Evolutionary conservation across 495 filamentous ascomycete genomes (phyloP).

Genomic region (Bathelium albidoporum): DNA sequence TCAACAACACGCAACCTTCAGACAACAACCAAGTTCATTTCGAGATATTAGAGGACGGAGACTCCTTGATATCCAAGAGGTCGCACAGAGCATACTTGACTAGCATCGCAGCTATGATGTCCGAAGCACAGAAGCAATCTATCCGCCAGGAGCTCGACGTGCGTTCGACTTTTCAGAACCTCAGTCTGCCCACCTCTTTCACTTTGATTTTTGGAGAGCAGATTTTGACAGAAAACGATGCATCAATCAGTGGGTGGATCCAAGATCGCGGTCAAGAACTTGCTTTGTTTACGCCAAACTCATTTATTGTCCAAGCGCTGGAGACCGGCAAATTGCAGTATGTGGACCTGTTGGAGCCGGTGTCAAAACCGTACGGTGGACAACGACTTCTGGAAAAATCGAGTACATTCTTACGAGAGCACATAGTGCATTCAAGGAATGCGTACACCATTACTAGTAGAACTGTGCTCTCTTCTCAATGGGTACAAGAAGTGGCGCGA

Average conservation of each 20-base stretch:
- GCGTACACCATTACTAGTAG: neutral
- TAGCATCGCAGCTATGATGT: neutral
- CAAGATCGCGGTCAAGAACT: neutral
- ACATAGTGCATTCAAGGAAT: neutral
- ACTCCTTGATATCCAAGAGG: neutral
- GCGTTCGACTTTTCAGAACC: neutral
- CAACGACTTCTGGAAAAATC: neutral
- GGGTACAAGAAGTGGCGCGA: neutral
- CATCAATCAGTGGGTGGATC: neutral
- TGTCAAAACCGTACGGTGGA: neutral
- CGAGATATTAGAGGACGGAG: neutral
- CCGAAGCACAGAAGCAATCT: neutral
- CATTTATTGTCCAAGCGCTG: neutral
- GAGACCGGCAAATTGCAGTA: neutral
- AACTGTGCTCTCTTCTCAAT: neutral
- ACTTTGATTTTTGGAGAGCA: neutral
- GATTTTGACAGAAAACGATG: neutral
- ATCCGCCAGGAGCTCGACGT: neutral
- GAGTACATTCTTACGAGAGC: neutral
- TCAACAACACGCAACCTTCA: neutral
- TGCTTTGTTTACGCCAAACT: neutral
- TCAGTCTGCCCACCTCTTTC: neutral
- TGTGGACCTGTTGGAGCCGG: neutral
- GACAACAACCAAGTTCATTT: neutral
- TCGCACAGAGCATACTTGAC: neutral